Evolutionary conservation across 352 stramenopile genomes (phyloP), one percentile per base, ranked within the genome.

Genomic region (Blastocystis sp.): DNA sequence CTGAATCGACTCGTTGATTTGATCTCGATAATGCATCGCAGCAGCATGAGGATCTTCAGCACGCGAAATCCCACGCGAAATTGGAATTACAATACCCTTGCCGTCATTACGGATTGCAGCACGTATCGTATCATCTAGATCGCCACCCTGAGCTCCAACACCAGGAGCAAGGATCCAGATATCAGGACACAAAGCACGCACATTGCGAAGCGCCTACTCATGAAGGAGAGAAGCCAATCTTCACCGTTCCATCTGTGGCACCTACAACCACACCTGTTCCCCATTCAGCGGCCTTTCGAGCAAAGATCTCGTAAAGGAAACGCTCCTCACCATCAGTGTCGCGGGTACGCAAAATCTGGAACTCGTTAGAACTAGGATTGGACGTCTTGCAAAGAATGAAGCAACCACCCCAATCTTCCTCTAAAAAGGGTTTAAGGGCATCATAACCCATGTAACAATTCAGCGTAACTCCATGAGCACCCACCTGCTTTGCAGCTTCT

Each of bases 361-460:
- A 94, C 89, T 99, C 96, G 87, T 98, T 96, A 9, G 95, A 96
- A 69, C 94, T 97, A 39, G 95, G 94, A 92, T 99, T 99, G 7
- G 96, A 98, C 34, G 97, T 99, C 94, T 99, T 99, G 92, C 97
- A 99, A 11, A 99, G 93, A 56, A 99, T 92, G 90, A 99, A 99
- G 75, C 95, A 97, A 80, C 94, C 94, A 63, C 93, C 93, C 90
- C 93, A 95, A 0, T 94, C 95, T 88, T 94, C 95, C 23, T 79
- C 84, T 15, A 95, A 90, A 93, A 99, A 99, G 4, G 97, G 97
- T 90, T 94, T 91, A 37, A 99, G 95, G 43, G 96, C 98, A 93
- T 99, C 97, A 68, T 92, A 95, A 45, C 97, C 97, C 97, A 99
- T 98, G 91, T 99, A 98, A 76, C 96, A 95, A 68, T 95, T 97